Evolutionary conservation across 2,329 filamentous ascomycete genomes (phyloP).

Genomic region (Claviceps humidiphila): DNA sequence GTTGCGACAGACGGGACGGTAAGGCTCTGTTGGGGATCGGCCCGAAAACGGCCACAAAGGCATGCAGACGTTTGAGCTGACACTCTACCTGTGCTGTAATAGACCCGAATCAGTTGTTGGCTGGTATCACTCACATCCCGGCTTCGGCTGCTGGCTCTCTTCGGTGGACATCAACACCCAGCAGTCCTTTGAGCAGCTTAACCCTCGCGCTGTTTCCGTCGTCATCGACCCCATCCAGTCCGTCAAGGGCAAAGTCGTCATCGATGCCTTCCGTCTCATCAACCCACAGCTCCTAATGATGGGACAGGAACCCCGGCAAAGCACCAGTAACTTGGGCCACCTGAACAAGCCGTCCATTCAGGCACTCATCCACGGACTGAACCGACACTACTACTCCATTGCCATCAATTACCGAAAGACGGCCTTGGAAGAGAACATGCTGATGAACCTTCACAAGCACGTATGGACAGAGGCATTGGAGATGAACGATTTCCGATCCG

Average conservation of each 20-base stretch:
- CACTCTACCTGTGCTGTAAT: not conserved
- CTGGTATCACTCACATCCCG: slow-evolving; percentile 99
- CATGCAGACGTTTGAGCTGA: not conserved
- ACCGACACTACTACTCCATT: slow-evolving; percentile 98
- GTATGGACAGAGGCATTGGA: slow-evolving; percentile 96
- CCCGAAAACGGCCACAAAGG: not conserved
- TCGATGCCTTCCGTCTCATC: slow-evolving; percentile 96
- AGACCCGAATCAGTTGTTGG: slow-evolving; percentile 95
- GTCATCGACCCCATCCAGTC: slow-evolving; percentile 98
- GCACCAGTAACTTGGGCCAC: slow-evolving; percentile 93
- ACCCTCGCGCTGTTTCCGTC: slow-evolving; percentile 88
- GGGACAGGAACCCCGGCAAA: slow-evolving; percentile 93
- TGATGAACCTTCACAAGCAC: slow-evolving; percentile 99
- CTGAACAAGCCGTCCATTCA: slow-evolving; percentile 99
- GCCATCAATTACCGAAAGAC: slow-evolving; percentile 98
- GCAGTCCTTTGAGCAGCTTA: slow-evolving; percentile 98
- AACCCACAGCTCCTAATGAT: slow-evolving; percentile 97
- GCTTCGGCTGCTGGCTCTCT: slow-evolving; percentile 98
- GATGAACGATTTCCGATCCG: slow-evolving; percentile 88
- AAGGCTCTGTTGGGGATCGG: slow-evolving; percentile 17
- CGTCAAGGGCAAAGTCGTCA: slow-evolving; percentile 98
- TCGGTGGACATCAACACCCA: slow-evolving; percentile 99
- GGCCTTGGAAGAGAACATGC: slow-evolving; percentile 95
- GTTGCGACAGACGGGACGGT: slow-evolving; percentile 94
- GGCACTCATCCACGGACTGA: slow-evolving; percentile 92